phyloP scores from a whole-genome alignment of 331 rosid genomes.

The Acacia concinna region DNA sequence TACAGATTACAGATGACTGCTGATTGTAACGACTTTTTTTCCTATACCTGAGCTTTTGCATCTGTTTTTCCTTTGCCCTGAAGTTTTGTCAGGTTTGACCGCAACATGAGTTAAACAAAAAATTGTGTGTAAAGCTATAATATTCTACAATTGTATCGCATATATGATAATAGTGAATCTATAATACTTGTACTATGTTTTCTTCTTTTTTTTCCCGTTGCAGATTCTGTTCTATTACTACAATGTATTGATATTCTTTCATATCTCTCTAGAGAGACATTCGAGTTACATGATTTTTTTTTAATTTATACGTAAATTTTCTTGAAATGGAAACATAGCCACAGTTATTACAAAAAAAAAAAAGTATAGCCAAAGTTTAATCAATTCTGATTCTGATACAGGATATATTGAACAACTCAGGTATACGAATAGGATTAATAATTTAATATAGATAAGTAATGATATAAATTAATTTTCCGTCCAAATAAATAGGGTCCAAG shows the following conservation, averaged over 20 bases:
- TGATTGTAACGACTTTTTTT: not conserved
- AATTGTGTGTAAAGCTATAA: not conserved
- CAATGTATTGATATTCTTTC: not conserved
- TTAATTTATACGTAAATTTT: not conserved
- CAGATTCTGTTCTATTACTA: not conserved
- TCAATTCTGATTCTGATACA: not conserved
- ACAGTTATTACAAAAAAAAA: not conserved
- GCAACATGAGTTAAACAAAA: not conserved
- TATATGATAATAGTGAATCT: not conserved
- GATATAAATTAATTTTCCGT: not conserved
- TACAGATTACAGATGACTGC: not conserved
- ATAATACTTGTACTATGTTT: not conserved
- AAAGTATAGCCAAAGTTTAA: not conserved
- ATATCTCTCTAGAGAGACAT: not conserved
- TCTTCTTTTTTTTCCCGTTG: not conserved
- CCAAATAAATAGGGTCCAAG: not conserved
- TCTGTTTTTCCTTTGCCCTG: not conserved
- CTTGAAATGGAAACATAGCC: not conserved
- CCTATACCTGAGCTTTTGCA: not conserved
- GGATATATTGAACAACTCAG: not conserved
- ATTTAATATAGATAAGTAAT: not conserved
- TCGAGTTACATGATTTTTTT: not conserved
- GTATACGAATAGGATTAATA: not conserved
- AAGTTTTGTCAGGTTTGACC: not conserved
- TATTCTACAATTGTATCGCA: not conserved